These are phyloP conservation scores for Podila epicladia DNA, from an alignment of 192 early-diverging fungal species.

Conservation along the genomic window DNA sequence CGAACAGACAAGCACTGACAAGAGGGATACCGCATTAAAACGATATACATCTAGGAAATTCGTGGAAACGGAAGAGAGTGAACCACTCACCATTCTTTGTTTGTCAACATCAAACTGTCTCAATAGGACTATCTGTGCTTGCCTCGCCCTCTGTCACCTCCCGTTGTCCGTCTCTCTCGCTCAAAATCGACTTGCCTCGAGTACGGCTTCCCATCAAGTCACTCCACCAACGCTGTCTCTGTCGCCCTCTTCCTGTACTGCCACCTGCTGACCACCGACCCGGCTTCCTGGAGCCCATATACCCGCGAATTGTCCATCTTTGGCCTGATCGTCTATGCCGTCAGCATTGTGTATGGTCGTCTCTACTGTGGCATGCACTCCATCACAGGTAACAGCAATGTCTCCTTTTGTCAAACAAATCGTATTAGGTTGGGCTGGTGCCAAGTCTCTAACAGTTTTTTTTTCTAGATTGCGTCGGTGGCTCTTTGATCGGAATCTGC, in stretches of 20 bases:
- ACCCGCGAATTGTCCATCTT: conserved; percentile 51
- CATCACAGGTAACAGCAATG: conserved; percentile 49
- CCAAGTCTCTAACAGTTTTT: not conserved
- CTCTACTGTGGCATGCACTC: conserved; percentile 93
- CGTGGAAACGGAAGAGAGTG: not conserved
- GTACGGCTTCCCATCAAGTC: conserved; percentile 94
- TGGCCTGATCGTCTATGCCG: conserved; percentile 59
- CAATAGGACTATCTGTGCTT: conserved; percentile 84
- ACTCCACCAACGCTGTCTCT: conserved; percentile 85
- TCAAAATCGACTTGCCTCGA: conserved; percentile 76
- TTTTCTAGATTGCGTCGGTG: conserved; percentile 60
- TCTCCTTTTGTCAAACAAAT: not conserved
- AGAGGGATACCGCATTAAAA: too few species aligned
- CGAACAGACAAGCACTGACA: not conserved
- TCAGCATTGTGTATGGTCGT: conserved; percentile 75
- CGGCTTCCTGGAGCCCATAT: conserved; percentile 51
- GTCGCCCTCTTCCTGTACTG: conserved; percentile 70
- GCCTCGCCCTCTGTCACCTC: conserved; percentile 85
- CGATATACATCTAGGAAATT: too few species aligned
- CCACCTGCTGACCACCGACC: conserved; percentile 51
- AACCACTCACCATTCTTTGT: not conserved
- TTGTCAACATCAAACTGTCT: not conserved
- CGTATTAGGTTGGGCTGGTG: not conserved
- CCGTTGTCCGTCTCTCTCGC: conserved; percentile 76
- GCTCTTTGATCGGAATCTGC: conserved; percentile 66